These are phyloP conservation scores for Colletotrichum salicis DNA, from an alignment of 2,329 filamentous ascomycete species.

Conservation along the genomic window DNA sequence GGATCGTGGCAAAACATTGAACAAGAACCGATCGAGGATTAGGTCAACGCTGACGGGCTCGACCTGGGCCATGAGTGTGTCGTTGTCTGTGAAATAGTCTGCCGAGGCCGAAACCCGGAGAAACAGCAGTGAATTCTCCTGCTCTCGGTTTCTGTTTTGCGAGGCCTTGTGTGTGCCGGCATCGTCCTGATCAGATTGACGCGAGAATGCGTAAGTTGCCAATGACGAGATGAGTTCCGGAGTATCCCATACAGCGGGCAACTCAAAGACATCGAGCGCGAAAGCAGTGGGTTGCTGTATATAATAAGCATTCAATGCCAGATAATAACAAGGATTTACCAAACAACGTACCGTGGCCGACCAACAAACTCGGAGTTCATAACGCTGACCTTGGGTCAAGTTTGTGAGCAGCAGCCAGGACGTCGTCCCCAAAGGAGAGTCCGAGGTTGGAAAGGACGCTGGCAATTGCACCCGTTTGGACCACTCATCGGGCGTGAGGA, in stretches of 20 bases:
- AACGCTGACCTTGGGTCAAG: slow-evolving; percentile 77
- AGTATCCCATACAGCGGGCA: slow-evolving; percentile 70
- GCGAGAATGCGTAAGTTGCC: slow-evolving; percentile 67
- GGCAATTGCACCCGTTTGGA: slow-evolving; percentile 72
- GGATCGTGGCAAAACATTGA: slow-evolving; percentile 83
- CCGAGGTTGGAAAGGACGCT: slow-evolving; percentile 72
- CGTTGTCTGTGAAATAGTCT: slow-evolving; percentile 84
- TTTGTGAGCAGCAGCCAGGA: slow-evolving; percentile 84
- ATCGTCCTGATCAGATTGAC: slow-evolving; percentile 45
- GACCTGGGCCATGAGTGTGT: slow-evolving; percentile 78
- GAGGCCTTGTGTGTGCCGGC: slow-evolving; percentile 32
- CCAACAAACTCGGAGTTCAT: slow-evolving; percentile 95
- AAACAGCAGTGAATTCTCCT: slow-evolving; percentile 67
- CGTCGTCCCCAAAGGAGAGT: slow-evolving; percentile 65
- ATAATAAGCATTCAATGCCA: slow-evolving; percentile 24
- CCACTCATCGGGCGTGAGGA: slow-evolving; percentile 68
- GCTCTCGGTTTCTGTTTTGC: slow-evolving; percentile 33
- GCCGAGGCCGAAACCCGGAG: slow-evolving; percentile 81
- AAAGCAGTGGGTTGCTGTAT: slow-evolving; percentile 87
- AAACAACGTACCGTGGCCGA: slow-evolving; percentile 79
- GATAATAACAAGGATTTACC: slow-evolving; percentile 4
- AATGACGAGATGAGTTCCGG: slow-evolving; percentile 74
- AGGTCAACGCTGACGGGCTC: slow-evolving; percentile 81
- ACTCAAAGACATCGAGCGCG: slow-evolving; percentile 71
- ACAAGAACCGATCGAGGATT: slow-evolving; percentile 86